Evolutionary conservation across 495 filamentous ascomycete species (phyloP).

Genomic region (Mytilinidion resinicola): DNA sequence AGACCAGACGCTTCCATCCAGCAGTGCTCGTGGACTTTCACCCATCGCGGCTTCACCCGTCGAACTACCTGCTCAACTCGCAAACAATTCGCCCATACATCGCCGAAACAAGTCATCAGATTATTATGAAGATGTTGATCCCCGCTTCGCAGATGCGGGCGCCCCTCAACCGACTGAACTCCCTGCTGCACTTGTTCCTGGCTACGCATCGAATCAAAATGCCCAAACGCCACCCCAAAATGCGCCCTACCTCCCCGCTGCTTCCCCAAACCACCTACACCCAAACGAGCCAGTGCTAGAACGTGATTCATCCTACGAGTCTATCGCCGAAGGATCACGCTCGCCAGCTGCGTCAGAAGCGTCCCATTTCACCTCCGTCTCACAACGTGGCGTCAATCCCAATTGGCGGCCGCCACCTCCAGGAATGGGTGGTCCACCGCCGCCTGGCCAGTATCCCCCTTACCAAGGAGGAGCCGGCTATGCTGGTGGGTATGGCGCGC

Average conservation of each 20-base stretch:
- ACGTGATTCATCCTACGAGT: constrained; percentile 45
- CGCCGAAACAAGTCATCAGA: constrained; percentile 44
- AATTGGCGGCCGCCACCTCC: constrained; percentile 59
- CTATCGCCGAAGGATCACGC: constrained; percentile 58
- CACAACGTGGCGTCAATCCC: constrained; percentile 79
- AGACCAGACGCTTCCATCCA: constrained; percentile 15
- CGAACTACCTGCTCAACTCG: constrained; percentile 36
- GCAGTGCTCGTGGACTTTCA: constrained; percentile 24
- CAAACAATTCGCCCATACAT: constrained; percentile 36
- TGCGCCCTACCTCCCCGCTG: constrained; percentile 18
- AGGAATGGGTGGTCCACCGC: constrained; percentile 13
- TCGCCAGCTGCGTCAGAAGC: constrained; percentile 71
- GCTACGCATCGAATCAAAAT: constrained; percentile 17
- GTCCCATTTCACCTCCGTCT: constrained; percentile 78
- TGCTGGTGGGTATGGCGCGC: constrained; percentile 7
- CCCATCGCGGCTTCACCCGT: constrained; percentile 36
- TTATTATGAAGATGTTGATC: constrained; percentile 94
- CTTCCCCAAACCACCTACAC: constrained; percentile 10
- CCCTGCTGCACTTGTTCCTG: constrained; percentile 33
- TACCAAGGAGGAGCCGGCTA: not conserved
- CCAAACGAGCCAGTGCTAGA: constrained; percentile 7
- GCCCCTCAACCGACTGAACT: constrained; percentile 18
- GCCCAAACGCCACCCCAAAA: not conserved
- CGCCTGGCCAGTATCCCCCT: constrained; percentile 20
- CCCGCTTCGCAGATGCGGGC: constrained; percentile 59